Conservation (phyloP, 495 filamentous ascomycete species). For the Hypomontagnella monticulosa region DNA sequence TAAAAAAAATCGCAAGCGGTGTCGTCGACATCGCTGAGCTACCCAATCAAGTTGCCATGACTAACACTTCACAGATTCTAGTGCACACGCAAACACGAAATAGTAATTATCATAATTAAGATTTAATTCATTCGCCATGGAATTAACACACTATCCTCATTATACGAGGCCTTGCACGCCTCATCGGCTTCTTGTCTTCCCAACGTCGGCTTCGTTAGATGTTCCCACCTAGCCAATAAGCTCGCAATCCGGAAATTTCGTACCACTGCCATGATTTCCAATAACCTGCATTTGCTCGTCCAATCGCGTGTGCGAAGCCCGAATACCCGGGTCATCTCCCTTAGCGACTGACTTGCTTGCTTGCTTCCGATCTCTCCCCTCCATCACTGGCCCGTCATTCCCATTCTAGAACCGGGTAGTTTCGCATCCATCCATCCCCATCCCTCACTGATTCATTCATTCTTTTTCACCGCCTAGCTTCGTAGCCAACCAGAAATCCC, state of each 20-base stretch:
- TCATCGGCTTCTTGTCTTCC: too few relatives aligned
- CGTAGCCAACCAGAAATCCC: neutral
- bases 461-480: neutral
- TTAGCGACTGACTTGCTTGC: neutral
- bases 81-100: neutral
- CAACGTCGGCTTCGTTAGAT: too few relatives aligned
- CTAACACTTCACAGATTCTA: neutral
- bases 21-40: conserved; percentile 2
- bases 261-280: conserved; percentile 12
- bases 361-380: neutral
- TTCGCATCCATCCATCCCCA: neutral
- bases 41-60: neutral
- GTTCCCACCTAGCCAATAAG: conserved; percentile 23
- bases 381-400: conserved; percentile 1
- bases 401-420: neutral
- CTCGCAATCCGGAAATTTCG: conserved; percentile 20
- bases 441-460: neutral
- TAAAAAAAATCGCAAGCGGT: conserved; percentile 4
- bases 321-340: conserved; percentile 26
- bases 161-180: too few relatives aligned
- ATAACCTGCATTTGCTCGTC: neutral
- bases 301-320: conserved; percentile 30
- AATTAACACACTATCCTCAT: too few relatives aligned
- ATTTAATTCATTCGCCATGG: too few relatives aligned
- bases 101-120: neutral